Evolutionary conservation across 495 filamentous ascomycete species (phyloP), one percentile per base, ranked within the genome.

Genomic region (Sphaerosporella brunnea): DNA sequence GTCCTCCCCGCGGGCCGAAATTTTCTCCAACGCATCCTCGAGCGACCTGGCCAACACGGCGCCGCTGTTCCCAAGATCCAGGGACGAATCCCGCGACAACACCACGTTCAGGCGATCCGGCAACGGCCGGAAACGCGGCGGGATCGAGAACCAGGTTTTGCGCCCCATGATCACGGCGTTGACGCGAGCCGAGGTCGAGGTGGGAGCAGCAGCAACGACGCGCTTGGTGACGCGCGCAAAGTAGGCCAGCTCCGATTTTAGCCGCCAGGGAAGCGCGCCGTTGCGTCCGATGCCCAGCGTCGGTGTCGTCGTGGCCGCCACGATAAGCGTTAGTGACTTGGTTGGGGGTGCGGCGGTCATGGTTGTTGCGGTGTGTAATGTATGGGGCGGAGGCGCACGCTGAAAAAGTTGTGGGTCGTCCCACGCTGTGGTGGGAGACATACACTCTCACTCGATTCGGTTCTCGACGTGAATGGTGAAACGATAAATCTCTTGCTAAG

Each of bases 111-210:
- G 62, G 21, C 90, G 63, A 20, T 73, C 82, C 38, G 71, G 77
- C 10, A 97, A 66, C 24, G 90, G 90, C n/a, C 85, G 72, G 55
- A 86, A 80, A 10, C 65, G 66, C 0, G 64, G 55, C 1, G 88
- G 88, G 2, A 97, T 84, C 36, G 74, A 80, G 23, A 88, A 81
- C 77, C 85, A 97, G 0, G 90, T 95, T 64, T 90, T 94, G 52
- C 90, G 82, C 40, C 90, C 90, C 88, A 97, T 97, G 57, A 97
- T 79, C 20, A 97, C 79, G 0, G 80, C 82, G 59, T 96, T 97
- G 15, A 62, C 36, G 9, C 10, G 10, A 13, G 35, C 9, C 52
- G 15, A 36, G 55, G 26, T 23, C 50, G 15, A 23, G 47, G 16
- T 16, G 53, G 30, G 13, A 37, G 50, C 16, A 20, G 37, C 39